Conservation (phyloP, 805 yeast genomes). For the Myxozyma vanderwaltii region DNA sequence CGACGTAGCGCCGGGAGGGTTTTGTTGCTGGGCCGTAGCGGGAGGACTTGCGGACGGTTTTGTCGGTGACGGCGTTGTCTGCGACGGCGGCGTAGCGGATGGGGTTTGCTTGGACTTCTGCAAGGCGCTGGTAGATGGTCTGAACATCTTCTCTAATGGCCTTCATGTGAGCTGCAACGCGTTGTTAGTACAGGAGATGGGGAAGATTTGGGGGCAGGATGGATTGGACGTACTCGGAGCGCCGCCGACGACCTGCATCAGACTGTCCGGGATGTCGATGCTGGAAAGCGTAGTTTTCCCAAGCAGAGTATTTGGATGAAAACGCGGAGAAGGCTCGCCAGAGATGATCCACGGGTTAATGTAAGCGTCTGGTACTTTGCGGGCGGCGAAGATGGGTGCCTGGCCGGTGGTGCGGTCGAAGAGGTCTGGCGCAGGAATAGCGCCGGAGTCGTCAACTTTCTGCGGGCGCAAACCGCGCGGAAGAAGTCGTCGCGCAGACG, state of each 20-base stretch:
- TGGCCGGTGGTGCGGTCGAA: neutral
- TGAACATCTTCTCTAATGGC: slow-evolving; percentile 15
- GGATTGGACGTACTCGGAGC: slow-evolving; percentile 12
- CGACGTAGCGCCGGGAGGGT: slow-evolving; percentile 48
- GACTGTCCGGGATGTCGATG: slow-evolving; percentile 12
- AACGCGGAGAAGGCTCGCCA: slow-evolving; percentile 9
- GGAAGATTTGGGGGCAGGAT: neutral
- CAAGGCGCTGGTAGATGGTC: slow-evolving; percentile 10
- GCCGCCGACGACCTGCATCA: slow-evolving; percentile 22
- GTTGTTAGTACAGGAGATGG: neutral
- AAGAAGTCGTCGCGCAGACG: neutral
- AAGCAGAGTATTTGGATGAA: slow-evolving; percentile 21
- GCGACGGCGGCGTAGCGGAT: neutral
- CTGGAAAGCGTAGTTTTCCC: slow-evolving; percentile 21
- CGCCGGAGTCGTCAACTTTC: neutral
- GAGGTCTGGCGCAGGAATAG: slow-evolving; percentile 13
- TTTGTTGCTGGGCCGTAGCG: neutral
- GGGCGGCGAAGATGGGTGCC: slow-evolving; percentile 2
- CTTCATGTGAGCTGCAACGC: slow-evolving; percentile 16
- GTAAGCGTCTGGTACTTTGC: slow-evolving; percentile 16
- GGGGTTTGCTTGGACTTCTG: neutral
- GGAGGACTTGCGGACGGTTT: neutral
- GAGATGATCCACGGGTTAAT: slow-evolving; percentile 10
- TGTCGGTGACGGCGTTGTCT: neutral
- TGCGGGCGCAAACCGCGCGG: neutral